phyloP scores from a whole-genome alignment of 805 yeast genomes.

The Candida broadrunensis region DNA sequence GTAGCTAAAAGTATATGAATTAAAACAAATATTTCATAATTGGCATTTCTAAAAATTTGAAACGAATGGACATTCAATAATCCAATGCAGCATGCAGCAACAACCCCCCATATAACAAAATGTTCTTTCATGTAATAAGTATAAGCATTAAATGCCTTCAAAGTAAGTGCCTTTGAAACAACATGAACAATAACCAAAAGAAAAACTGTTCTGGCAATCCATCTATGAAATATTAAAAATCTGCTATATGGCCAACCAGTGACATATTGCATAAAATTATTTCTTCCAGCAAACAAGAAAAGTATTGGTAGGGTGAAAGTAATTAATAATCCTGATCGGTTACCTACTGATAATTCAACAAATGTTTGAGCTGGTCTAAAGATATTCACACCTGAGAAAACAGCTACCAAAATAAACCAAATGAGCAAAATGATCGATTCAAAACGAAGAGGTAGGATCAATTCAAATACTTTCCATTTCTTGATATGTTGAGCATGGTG shows the following conservation, averaged over 20 bases:
- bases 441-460: slow-evolving; percentile 50
- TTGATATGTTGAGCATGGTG: slow-evolving; percentile 10
- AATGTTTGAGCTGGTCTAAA: slow-evolving; percentile 21
- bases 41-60: slow-evolving; percentile 46
- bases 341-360: slow-evolving; percentile 45
- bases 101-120: slow-evolving; percentile 26
- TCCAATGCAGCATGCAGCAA: slow-evolving; percentile 31
- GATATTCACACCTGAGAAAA: slow-evolving; percentile 22
- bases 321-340: slow-evolving; percentile 52
- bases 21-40: slow-evolving; percentile 50
- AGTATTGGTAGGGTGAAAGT: slow-evolving; percentile 55
- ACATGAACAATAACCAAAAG: slow-evolving; percentile 46
- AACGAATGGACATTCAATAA: slow-evolving; percentile 48
- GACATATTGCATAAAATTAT: slow-evolving; percentile 58
- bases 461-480: slow-evolving; percentile 1
- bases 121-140: slow-evolving; percentile 10
- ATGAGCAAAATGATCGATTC: slow-evolving; percentile 42
- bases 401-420: slow-evolving; percentile 33
- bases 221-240: slow-evolving; percentile 57
- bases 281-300: slow-evolving; percentile 67
- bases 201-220: slow-evolving; percentile 46
- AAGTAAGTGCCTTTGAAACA: slow-evolving; percentile 7
- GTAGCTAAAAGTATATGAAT: slow-evolving; percentile 32
- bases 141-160: slow-evolving; percentile 6
- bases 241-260: slow-evolving; percentile 55